Evolutionary conservation across 2,329 filamentous ascomycete species (phyloP), one percentile per base, ranked within the genome.

Genomic region (Thelonectria rubi): DNA sequence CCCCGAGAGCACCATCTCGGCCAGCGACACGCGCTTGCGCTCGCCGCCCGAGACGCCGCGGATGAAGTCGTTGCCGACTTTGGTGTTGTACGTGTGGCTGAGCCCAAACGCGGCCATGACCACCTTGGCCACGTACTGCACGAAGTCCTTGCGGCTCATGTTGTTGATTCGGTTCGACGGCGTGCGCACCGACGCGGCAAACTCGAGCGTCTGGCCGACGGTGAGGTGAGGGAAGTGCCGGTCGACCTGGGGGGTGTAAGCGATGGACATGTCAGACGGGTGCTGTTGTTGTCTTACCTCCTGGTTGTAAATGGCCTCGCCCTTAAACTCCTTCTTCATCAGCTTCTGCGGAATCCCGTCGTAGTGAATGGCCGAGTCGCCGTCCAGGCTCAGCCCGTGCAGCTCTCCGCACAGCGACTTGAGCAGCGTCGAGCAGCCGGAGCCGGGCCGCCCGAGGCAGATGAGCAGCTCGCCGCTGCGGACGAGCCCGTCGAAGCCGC

Each of bases 1-100:
- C 34, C 82, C 80, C 15, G 88, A 88, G 11, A 93, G 80, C 62
- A 90, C 84, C 66, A 91, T 92, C 76, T 95, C 92, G 1, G 90
- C 91, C 63, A 95, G 93, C 46, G 88, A 91, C 5, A 96, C 92
- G 73, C 93, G 88, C 79, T 95, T 94, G 58, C 88, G 82, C 74
- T 92, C 89, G 39, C 90, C 89, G 24, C 89, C 90, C 8, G 85
- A 88, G 0, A 91, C 85, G 50, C 91, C 91, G 1, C 90, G 86
- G 11, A 93, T 82, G 45, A 90, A 87, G 67, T 92, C 89, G 62
- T 92, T 88, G 8, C 91, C 91, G 12, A 94, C 89, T 68, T 89
- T 90, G 7, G 91, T 93, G 62, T 88, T 84, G 68, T 90, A 81
- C 0, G 89, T 91, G 69, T 93, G 90, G 37, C 86, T 86, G 30